phyloP scores from a whole-genome alignment of 2,329 filamentous ascomycete genomes.

The Elsinoe australis region DNA sequence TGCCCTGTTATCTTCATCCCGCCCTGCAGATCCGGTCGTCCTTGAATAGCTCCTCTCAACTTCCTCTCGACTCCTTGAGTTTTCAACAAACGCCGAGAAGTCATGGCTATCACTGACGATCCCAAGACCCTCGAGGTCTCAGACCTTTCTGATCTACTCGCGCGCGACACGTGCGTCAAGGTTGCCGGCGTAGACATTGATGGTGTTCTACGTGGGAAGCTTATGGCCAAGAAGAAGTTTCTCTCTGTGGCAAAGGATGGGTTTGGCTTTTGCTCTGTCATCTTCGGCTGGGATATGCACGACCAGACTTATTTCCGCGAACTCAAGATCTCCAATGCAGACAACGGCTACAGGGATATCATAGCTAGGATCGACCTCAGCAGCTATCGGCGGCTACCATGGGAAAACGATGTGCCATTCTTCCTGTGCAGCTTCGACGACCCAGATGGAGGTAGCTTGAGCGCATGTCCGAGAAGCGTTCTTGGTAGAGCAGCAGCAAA shows the following conservation, averaged over 20 bases:
- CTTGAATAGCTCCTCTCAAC: not conserved
- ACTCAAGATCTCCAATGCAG: slow-evolving; percentile 77
- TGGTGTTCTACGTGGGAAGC: slow-evolving; percentile 78
- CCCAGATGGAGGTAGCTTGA: slow-evolving; percentile 64
- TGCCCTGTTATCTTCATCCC: slow-evolving; percentile 6
- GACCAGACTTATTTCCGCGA: slow-evolving; percentile 82
- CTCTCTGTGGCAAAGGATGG: slow-evolving; percentile 70
- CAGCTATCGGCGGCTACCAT: slow-evolving; percentile 76
- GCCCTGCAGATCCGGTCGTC: not conserved
- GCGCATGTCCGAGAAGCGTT: slow-evolving; percentile 71
- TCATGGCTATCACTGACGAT: slow-evolving; percentile 31
- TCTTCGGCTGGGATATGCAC: slow-evolving; percentile 98
- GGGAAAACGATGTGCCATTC: slow-evolving; percentile 80
- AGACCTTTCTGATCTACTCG: slow-evolving; percentile 58
- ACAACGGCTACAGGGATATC: slow-evolving; percentile 82
- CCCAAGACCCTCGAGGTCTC: slow-evolving; percentile 49
- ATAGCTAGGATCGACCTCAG: slow-evolving; percentile 72
- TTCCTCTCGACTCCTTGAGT: not conserved
- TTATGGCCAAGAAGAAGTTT: slow-evolving; percentile 90
- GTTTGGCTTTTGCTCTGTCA: slow-evolving; percentile 89
- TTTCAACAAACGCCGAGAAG: slow-evolving; percentile 2
- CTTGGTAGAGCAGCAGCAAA: slow-evolving; percentile 62
- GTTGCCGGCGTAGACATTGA: slow-evolving; percentile 83
- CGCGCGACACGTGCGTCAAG: slow-evolving; percentile 71
- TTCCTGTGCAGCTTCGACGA: slow-evolving; percentile 79